Conservation (phyloP, 768 basidiomycete genomes). For the Boletales sp. region DNA sequence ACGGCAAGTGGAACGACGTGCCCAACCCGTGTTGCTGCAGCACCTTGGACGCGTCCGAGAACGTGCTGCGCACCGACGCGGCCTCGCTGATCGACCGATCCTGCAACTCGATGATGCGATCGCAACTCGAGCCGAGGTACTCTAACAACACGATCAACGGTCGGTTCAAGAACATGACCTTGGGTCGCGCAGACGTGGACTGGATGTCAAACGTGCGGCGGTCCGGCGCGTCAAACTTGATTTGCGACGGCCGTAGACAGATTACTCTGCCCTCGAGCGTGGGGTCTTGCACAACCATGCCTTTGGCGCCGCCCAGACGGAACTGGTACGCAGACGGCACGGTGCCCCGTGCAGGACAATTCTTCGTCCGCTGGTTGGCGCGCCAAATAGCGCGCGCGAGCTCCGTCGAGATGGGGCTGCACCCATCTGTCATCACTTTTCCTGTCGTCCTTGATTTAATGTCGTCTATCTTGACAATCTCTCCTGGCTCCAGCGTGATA, state of each 20-base stretch:
- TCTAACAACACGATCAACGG: constrained; percentile 49
- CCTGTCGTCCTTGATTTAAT: constrained; percentile 19
- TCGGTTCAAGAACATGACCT: constrained; percentile 42
- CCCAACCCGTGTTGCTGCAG: constrained; percentile 45
- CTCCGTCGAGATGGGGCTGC: constrained; percentile 41
- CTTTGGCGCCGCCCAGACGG: constrained; percentile 45
- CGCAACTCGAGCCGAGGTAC: constrained; percentile 34
- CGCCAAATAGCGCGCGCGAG: constrained; percentile 36
- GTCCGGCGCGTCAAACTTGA: constrained; percentile 42
- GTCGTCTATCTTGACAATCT: constrained; percentile 34
- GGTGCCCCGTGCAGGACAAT: constrained; percentile 9
- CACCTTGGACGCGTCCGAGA: constrained; percentile 35
- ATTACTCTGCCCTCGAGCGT: constrained; percentile 33
- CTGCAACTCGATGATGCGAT: constrained; percentile 38
- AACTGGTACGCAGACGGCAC: constrained; percentile 43
- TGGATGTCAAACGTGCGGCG: constrained; percentile 45
- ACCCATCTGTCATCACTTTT: constrained; percentile 49
- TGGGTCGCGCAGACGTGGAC: constrained; percentile 41
- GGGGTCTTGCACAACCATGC: constrained; percentile 45
- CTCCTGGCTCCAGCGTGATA: constrained; percentile 31
- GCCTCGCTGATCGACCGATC: constrained; percentile 35
- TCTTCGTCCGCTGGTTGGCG: constrained; percentile 31
- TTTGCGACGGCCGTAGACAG: constrained; percentile 42
- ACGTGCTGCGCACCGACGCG: constrained; percentile 30
- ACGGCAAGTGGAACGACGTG: constrained; percentile 41